Evolutionary conservation across 164 flowering plant species (phyloP).

Genomic region (Nymphaea colorata): DNA sequence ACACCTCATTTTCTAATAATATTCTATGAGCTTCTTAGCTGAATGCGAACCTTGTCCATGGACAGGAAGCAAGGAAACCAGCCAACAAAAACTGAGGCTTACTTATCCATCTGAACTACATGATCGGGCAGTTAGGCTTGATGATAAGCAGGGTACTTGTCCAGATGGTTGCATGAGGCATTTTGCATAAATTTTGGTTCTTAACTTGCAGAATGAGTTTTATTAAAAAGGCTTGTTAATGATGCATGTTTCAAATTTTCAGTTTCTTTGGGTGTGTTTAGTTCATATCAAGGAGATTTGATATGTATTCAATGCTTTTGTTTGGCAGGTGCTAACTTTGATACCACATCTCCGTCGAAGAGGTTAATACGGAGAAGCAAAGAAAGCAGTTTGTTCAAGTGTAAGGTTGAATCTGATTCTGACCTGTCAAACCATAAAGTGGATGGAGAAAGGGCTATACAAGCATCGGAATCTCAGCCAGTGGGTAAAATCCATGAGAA

Average conservation of each 20-base stretch:
- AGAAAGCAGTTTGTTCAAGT: conserved; percentile 42
- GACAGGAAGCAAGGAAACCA: conserved; percentile 41
- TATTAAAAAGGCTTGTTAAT: no score
- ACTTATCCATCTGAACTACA: conserved; percentile 16
- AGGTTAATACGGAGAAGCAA: conserved; percentile 25
- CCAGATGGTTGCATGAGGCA: background rate
- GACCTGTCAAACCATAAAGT: conserved; percentile 18
- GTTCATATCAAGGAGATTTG: background rate
- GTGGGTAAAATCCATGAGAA: conserved; percentile 21
- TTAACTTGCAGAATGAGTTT: no score
- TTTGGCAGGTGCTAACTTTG: conserved; percentile 3
- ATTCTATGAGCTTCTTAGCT: no score
- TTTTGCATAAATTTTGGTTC: background rate
- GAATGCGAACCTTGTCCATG: background rate
- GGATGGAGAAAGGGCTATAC: conserved; percentile 19
- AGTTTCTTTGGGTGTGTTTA: background rate
- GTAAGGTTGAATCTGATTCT: conserved; percentile 38
- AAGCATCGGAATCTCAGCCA: conserved; percentile 20
- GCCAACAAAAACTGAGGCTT: conserved; percentile 19
- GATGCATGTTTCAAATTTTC: no score
- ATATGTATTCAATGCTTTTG: background rate
- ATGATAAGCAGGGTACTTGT: conserved; percentile 21
- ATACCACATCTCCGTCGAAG: conserved; percentile 17
- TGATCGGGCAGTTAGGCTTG: conserved; percentile 19
- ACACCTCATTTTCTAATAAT: no score